Base-by-base conservation (phyloP, 306 rosid genomes). In the Acacia acuminata region DNA sequence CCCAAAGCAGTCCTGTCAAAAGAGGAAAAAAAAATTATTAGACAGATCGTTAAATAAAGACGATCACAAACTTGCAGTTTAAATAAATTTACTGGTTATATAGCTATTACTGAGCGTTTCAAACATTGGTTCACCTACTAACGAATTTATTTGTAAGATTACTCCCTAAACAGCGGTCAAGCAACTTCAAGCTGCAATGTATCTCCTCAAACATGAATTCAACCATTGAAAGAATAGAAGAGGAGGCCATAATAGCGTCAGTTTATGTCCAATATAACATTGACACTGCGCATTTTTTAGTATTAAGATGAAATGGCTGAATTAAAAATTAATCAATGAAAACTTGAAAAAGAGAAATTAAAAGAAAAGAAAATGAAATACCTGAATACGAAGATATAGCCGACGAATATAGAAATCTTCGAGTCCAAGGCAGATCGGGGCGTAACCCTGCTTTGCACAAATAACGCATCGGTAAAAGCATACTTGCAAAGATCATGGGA, bases 371-470 rank as follows among this genome's bases (percentile, higher is more conserved):
- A 9, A 60, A 10, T 60, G 42, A 30, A 63, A 63, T 42, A 71
- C 75, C 75, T 71, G 75, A 79, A 91, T 91, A 47, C 94, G 94
- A 61, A 89, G 92, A 86, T 89, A 91, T 3, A 91, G 79, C 2
- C 94, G 90, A 10, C 94, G 91, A 50, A 74, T 81, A 76, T 91
- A 91, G 85, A 91, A 91, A 89, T 91, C 94, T 79, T 91, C 94
- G 12, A 87, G 90, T 16, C 94, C 94, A 76, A 91, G 81, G 71
- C 94, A 91, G 87, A 91, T 89, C 63, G 94, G 94, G 17, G 94
- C 94, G 51, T 91, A 91, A 4, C 94, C 94, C 90, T 89, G 75
- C 34, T 19, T 30, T 20, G 22, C 14, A 40, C 64, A 27, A 58
- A 43, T 45, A 48, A 47, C 2, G 19, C 17, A 32, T 56, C 36